Conservation (phyloP, 1,139 yeast species). For the Candida glucosophila region DNA sequence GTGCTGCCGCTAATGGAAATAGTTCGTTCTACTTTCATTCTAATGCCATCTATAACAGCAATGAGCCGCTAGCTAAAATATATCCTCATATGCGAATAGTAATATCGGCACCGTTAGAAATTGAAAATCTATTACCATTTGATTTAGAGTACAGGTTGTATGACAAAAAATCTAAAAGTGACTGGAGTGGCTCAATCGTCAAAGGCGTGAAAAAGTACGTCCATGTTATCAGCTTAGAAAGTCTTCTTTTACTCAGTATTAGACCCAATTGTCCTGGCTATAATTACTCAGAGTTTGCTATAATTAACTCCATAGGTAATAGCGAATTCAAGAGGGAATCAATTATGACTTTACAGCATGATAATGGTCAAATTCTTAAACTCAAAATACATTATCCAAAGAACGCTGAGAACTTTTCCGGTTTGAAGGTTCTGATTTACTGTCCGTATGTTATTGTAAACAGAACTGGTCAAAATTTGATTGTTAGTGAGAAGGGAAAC, state of each 20-base stretch:
- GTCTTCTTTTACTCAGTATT: slow-evolving; percentile 62
- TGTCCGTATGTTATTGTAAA: slow-evolving; percentile 82
- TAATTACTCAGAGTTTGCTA: slow-evolving; percentile 69
- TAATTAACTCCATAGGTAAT: slow-evolving; percentile 53
- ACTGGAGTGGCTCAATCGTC: slow-evolving; percentile 54
- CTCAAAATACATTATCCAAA: slow-evolving; percentile 60
- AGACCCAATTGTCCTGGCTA: slow-evolving; percentile 61
- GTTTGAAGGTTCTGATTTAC: slow-evolving; percentile 59
- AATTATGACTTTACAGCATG: slow-evolving; percentile 37
- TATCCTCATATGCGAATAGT: slow-evolving; percentile 82
- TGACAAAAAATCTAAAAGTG: slow-evolving; percentile 66
- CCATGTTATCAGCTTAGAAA: slow-evolving; percentile 73
- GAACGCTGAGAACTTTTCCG: slow-evolving; percentile 33
- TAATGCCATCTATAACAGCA: slow-evolving; percentile 50
- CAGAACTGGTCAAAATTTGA: slow-evolving; percentile 63
- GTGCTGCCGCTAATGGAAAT: slow-evolving; percentile 37
- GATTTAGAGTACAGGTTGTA: slow-evolving; percentile 70
- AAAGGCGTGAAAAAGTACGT: slow-evolving; percentile 64
- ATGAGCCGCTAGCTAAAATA: slow-evolving; percentile 61
- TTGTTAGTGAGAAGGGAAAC: slow-evolving; percentile 52
- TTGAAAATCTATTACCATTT: slow-evolving; percentile 79
- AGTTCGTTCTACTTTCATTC: slow-evolving; percentile 64
- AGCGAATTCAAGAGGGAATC: slow-evolving; percentile 53
- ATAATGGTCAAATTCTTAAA: slow-evolving; percentile 60
- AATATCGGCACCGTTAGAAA: slow-evolving; percentile 78